Evolutionary conservation across 2,329 filamentous ascomycete species (phyloP), one percentile per base, ranked within the genome.

Genomic region (Zelopaecilomyces penicillatus): DNA sequence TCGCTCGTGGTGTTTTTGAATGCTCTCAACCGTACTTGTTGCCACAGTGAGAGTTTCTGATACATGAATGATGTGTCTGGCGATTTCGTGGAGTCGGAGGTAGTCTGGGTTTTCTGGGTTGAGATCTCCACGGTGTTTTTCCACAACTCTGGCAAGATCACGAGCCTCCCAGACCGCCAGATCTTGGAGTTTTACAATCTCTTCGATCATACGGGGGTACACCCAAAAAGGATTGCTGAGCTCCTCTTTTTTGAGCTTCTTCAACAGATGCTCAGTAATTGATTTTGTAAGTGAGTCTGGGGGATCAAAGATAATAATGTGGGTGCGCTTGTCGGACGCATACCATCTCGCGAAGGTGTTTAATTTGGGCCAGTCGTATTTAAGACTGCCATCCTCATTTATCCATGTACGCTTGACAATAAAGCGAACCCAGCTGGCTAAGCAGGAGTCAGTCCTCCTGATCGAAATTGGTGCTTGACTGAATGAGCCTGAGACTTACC

Each of bases 1-100:
- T 0, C 45, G 31, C 0, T 43, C 38, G 32, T 70, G 68, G 0
- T 65, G 60, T 0, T 43, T 45, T 2, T 63, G 32, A 1, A 71
- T 65, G 1, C 54, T 50, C 1, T 54, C 50, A 2, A 67, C 45
- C 0, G 63, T 65, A 35, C 58, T 54, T 0, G 52, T 50, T 0
- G 59, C 59, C 0, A 70, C 55, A 0, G 65, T 58, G 0, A 73
- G 56, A 0, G 67, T 69, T 40, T 74, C 71, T 0, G 54, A 59
- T 3, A 69, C 62, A 46, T 74, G 70, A 11, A 70, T 66, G 0
- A 64, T 62, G 39, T 74, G 70, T 2, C 70, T 53, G 1, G 68
- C 60, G 0, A 68, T 57, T 26, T 73, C 65, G 40, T 73, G 68
- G 2, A 73, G 49, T 2, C 38, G 41, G 4, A 52, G 42, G 30